Conservation (phyloP, 805 yeast genomes). For the Nakazawaea siamensis region DNA sequence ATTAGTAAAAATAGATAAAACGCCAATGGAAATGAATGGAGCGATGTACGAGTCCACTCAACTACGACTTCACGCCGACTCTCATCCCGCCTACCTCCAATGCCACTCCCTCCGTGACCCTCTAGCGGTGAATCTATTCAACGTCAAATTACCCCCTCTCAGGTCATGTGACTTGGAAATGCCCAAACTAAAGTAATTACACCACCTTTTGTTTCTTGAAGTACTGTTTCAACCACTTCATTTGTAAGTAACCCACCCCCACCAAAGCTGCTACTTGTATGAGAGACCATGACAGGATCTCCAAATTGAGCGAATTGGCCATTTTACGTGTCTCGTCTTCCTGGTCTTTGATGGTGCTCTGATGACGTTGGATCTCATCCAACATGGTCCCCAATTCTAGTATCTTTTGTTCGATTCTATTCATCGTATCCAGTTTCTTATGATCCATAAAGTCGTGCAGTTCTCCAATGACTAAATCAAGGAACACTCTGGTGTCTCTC, state of each 20-base stretch:
- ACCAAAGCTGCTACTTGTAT: conserved; percentile 57
- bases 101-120: too few relatives aligned
- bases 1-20: too few relatives aligned
- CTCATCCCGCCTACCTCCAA: too few relatives aligned
- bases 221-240: conserved; percentile 65
- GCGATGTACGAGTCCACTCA: too few relatives aligned
- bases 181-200: too few relatives aligned
- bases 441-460: conserved; percentile 57
- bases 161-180: too few relatives aligned
- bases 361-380: conserved; percentile 56
- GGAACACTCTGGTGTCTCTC: conserved; percentile 54
- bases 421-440: conserved; percentile 51
- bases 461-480: conserved; percentile 63
- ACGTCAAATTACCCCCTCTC: too few relatives aligned
- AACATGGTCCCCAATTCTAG: conserved; percentile 49
- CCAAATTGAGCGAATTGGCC: conserved; percentile 60
- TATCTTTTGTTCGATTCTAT: conserved; percentile 47
- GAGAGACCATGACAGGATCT: conserved; percentile 69
- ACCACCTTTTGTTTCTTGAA: conserved; percentile 61
- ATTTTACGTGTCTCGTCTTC: conserved; percentile 67
- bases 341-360: conserved; percentile 61
- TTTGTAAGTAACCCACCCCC: conserved; percentile 66
- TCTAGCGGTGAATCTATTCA: too few relatives aligned
- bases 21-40: too few relatives aligned
- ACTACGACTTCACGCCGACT: too few relatives aligned